Conservation (phyloP, 345 rosid genomes). For the Populus ilicifolia region DNA sequence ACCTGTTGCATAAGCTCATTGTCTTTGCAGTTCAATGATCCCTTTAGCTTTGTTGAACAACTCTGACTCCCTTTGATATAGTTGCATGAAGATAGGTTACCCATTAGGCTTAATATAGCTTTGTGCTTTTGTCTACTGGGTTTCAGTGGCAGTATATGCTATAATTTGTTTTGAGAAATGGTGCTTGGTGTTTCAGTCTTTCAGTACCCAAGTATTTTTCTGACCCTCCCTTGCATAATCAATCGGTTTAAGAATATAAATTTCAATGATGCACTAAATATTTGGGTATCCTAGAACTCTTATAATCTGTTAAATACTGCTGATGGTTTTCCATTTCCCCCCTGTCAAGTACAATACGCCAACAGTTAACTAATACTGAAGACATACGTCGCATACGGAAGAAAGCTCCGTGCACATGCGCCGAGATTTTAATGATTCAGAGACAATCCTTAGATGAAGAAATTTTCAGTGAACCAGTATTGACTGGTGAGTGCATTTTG, state of each 20-base stretch:
- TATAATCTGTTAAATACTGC: conserved; percentile 16
- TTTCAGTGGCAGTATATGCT: background rate
- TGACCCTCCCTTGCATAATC: background rate
- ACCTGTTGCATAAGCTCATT: background rate
- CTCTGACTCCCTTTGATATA: background rate
- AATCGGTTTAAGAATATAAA: background rate
- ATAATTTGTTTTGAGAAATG: background rate
- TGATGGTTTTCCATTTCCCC: conserved; percentile 19
- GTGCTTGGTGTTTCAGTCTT: background rate
- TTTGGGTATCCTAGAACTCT: background rate
- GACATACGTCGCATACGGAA: conserved; percentile 89
- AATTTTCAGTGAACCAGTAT: conserved; percentile 55
- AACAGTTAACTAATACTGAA: conserved; percentile 79
- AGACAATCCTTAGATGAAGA: conserved; percentile 75
- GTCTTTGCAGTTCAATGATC: background rate
- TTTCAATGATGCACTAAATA: background rate
- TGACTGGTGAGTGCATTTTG: conserved; percentile 62
- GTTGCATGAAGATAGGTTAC: background rate
- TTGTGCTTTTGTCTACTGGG: background rate
- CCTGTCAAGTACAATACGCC: conserved; percentile 70
- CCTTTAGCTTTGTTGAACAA: background rate
- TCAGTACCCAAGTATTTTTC: background rate
- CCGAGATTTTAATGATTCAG: conserved; percentile 81
- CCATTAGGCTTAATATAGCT: background rate
- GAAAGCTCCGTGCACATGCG: conserved; percentile 95